Conservation (phyloP, 306 rosid genomes). For the Quercus variabilis region DNA sequence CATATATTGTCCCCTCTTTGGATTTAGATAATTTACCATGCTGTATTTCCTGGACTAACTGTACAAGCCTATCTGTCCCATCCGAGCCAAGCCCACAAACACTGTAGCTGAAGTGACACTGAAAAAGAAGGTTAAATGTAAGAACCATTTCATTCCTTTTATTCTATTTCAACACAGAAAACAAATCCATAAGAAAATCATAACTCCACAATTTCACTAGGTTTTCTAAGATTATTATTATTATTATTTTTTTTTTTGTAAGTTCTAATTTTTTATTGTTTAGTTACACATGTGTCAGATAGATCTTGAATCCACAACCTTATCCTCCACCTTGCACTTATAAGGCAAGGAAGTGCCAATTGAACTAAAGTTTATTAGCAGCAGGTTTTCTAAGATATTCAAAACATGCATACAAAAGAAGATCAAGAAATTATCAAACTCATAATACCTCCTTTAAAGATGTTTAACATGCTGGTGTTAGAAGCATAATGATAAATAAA, state of each 20-base stretch:
- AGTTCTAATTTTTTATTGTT: too few species aligned
- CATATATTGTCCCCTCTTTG: conserved; percentile 67
- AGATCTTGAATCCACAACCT: too few species aligned
- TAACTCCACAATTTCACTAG: neutral
- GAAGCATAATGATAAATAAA: neutral
- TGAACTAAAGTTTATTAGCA: too few species aligned
- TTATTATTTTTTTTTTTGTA: too few species aligned
- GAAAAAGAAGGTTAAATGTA: conserved; percentile 16
- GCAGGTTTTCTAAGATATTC: neutral
- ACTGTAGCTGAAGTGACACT: conserved; percentile 92
- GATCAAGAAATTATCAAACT: neutral
- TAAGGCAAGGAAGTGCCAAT: too few species aligned
- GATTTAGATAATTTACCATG: conserved; percentile 54
- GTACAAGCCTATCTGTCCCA: conserved; percentile 87
- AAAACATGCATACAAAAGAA: neutral
- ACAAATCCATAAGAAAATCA: neutral
- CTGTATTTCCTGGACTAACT: conserved; percentile 79
- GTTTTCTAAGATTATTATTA: neutral
- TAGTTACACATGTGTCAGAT: too few species aligned
- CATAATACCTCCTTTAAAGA: neutral
- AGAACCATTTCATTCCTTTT: neutral
- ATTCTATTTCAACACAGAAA: neutral
- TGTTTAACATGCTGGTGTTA: neutral
- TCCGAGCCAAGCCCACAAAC: conserved; percentile 92
- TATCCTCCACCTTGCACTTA: too few species aligned